Conservation (phyloP, 2,329 filamentous ascomycete species). For the Aspergillus eucalypticola region DNA sequence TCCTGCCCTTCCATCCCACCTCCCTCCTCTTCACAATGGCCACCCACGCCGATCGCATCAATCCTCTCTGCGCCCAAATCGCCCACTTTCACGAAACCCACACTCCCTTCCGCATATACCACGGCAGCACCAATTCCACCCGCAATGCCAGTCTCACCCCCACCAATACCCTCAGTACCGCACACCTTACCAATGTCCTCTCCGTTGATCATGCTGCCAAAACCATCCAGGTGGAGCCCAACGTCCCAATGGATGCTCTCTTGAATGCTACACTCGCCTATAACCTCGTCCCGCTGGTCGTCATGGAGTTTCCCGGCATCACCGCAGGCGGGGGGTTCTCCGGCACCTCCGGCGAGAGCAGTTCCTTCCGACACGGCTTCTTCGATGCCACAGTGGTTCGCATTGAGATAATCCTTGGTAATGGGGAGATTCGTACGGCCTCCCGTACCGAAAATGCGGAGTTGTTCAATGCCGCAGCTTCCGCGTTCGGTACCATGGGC, state of each 20-base stretch:
- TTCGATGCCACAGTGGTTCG: conserved; percentile 65
- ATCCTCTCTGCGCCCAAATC: background rate
- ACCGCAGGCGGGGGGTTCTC: conserved; percentile 68
- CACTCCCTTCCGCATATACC: conserved; percentile 70
- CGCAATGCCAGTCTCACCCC: conserved; percentile 52
- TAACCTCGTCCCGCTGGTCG: conserved; percentile 62
- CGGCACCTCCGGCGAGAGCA: conserved; percentile 67
- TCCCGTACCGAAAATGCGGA: conserved; percentile 52
- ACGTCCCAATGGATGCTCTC: conserved; percentile 67
- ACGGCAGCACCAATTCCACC: conserved; percentile 76
- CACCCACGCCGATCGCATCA: background rate
- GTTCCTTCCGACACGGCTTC: conserved; percentile 65
- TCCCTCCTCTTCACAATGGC: background rate
- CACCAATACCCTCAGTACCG: conserved; percentile 65
- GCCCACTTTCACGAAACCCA: conserved; percentile 50
- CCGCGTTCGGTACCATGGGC: conserved; percentile 61
- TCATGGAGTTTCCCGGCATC: conserved; percentile 72
- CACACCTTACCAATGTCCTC: conserved; percentile 63
- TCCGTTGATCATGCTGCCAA: conserved; percentile 54
- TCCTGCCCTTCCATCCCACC: background rate
- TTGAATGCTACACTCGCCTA: conserved; percentile 58
- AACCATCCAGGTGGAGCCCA: conserved; percentile 68
- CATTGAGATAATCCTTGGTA: conserved; percentile 64
- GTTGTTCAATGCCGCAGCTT: conserved; percentile 61
- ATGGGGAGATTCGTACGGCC: conserved; percentile 56